Percentiles rank a stretch among this genome's conserved stretches.
These are phyloP conservation scores for Cystobasidium tubakii DNA, from an alignment of 768 basidiomycete genomes.

Conservation along the genomic window DNA sequence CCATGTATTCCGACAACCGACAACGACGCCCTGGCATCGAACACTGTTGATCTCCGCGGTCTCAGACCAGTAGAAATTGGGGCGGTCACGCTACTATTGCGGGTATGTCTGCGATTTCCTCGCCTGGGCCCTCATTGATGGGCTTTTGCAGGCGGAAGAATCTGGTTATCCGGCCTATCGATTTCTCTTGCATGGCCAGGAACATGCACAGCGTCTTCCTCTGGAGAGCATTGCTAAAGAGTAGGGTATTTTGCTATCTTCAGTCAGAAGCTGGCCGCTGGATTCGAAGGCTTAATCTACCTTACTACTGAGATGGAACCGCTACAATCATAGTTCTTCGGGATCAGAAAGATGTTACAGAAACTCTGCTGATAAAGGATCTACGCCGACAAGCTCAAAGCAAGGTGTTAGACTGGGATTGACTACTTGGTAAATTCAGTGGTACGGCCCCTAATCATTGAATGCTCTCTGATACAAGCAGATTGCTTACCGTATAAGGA, in stretches of 20 bases:
- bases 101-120: too few species aligned
- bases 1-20: too few species aligned
- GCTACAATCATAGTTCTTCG: neutral
- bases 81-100: neutral
- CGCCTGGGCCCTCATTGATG: too few species aligned
- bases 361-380: too few species aligned
- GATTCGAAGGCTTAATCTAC: neutral
- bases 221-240: neutral
- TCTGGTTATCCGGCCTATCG: neutral
- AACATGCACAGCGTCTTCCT: neutral
- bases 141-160: neutral
- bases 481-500: too few species aligned
- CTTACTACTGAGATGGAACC: neutral
- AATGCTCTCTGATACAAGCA: too few species aligned
- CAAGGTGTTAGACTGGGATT: too few species aligned
- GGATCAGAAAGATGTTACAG: neutral
- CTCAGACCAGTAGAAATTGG: neutral
- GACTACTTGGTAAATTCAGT: too few species aligned
- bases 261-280: too few species aligned
- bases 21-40: neutral
- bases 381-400: too few species aligned
- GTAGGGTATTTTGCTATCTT: too few species aligned
- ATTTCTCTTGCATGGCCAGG: neutral
- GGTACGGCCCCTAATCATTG: too few species aligned
- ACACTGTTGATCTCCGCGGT: neutral